phyloP scores from a whole-genome alignment of 345 rosid species.

The Pistacia atlantica region DNA sequence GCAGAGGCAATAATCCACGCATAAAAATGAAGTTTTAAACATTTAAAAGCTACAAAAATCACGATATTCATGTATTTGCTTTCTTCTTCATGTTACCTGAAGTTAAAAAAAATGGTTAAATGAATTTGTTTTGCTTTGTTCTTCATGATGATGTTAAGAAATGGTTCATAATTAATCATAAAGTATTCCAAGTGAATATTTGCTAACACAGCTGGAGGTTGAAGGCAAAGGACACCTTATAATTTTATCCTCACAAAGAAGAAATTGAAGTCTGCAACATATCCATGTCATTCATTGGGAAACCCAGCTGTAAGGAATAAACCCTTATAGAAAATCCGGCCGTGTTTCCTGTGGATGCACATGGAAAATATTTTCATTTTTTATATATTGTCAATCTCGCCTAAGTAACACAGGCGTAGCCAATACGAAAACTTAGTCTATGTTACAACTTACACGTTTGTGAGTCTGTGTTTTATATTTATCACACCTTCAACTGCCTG shows the following conservation, averaged over 20 bases:
- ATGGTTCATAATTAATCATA: no score
- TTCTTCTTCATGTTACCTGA: background rate
- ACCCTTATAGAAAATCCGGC: constrained; percentile 14
- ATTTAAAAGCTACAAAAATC: background rate
- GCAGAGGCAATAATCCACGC: constrained; percentile 22
- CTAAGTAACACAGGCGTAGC: constrained; percentile 7
- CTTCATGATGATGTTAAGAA: background rate
- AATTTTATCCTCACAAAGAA: no score
- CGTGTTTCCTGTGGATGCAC: constrained; percentile 19
- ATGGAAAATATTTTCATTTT: background rate
- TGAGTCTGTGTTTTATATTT: background rate
- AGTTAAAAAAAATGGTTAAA: background rate
- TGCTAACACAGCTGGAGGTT: background rate
- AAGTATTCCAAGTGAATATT: background rate
- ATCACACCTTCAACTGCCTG: background rate
- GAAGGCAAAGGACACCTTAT: no score
- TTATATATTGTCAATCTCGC: background rate
- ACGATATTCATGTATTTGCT: background rate
- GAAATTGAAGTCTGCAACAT: no score
- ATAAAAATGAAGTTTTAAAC: background rate
- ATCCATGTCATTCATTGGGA: background rate
- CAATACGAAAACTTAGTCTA: constrained; percentile 5
- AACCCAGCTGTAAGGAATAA: constrained; percentile 17
- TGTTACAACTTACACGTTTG: background rate
- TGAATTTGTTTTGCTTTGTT: background rate